Evolutionary conservation across 169 alveolate genomes (phyloP), one percentile per base, ranked within the genome.

Genomic region (Plasmodium gonderi): DNA sequence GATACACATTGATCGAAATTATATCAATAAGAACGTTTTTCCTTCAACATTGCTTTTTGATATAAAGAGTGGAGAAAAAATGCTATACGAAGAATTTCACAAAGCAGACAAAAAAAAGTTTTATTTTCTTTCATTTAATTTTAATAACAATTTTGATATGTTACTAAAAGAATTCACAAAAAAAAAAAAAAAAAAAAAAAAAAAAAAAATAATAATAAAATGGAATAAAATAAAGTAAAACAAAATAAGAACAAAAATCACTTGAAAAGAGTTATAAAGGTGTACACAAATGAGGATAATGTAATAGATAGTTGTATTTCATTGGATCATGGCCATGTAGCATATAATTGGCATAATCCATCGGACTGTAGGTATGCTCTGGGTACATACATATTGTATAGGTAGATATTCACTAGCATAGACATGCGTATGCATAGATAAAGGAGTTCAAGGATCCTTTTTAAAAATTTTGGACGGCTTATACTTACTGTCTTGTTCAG

Each of bases 401-500:
- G n/a, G n/a, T n/a, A n/a, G n/a, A n/a, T n/a, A n/a, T n/a, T n/a
- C n/a, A n/a, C n/a, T n/a, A n/a, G n/a, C n/a, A 54, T 42, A 5
- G 33, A 8, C 67, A 26, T 42, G 7, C 67, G 67, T 75, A 75
- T 75, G 49, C 67, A 42, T 26, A 42, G n/a, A 33, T 77, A 29
- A 2, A 14, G 31, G 17, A 17, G 42, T 14, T 81, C 17, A 67
- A 20, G 64, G 26, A 51, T 90, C 77, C 33, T 78, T 90, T 29
- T 77, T 69, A 31, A 77, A 91, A 60, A 92, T 95, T 31, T 93
- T 92, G 51, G 96, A 92, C 14, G 96, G 96, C 33, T 95, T 89
- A 33, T 92, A 91, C 38, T 89, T 76, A 77, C 95, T 89, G 74
- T 95, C 96, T 14, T 69, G 80, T 40, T 95, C 96, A n/a, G 96